Evolutionary conservation across 2,329 filamentous ascomycete species (phyloP), one percentile per base, ranked within the genome.

Genomic region (Fonsecaea pugnacius): DNA sequence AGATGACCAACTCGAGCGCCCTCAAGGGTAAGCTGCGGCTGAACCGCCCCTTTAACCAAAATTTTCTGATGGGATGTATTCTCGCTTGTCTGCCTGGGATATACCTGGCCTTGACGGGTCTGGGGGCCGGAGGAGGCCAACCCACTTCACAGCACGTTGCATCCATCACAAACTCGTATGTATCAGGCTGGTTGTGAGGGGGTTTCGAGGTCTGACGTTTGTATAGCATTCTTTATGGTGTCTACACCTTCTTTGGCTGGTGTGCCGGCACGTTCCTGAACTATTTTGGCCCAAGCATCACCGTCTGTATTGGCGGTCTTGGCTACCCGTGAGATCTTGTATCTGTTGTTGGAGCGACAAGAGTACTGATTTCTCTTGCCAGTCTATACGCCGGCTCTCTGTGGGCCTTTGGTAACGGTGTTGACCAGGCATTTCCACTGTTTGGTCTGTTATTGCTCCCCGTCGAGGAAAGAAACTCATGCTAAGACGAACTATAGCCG

Each of bases 111-210:
- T 24, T 64, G 27, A 60, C 57, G 2, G 68, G 63, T 24, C 54
- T 70, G 9, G 69, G 69, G 2, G 69, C 69, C 32, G 69, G 69
- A 27, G 69, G 69, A 35, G 69, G 69, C 5, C 50, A 64, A 30
- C 69, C 69, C 12, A 58, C 55, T 6, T 63, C 68, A 4, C 52
- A 58, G 43, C 24, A 56, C 8, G 66, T 70, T 16, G 66, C 57
- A n/a, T 27, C 40, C 24, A 57, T n/a, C 14, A 36, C 66, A 21
- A 66, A 61, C 43, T 50, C 58, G 51, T 54, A 33, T 36, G 33
- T 36, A 9, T 14, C 33, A 36, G 33, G 33, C 33, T 10, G 24
- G 8, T 50, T 30, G 27, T 30, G 27, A 27, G 1, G 8, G 8
- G 43, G 43, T 9, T 21, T n/a, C 43, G n/a, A 50, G 16, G 5